phyloP scores from a whole-genome alignment of 192 early-diverging fungal species.

The Linnemannia elongata region DNA sequence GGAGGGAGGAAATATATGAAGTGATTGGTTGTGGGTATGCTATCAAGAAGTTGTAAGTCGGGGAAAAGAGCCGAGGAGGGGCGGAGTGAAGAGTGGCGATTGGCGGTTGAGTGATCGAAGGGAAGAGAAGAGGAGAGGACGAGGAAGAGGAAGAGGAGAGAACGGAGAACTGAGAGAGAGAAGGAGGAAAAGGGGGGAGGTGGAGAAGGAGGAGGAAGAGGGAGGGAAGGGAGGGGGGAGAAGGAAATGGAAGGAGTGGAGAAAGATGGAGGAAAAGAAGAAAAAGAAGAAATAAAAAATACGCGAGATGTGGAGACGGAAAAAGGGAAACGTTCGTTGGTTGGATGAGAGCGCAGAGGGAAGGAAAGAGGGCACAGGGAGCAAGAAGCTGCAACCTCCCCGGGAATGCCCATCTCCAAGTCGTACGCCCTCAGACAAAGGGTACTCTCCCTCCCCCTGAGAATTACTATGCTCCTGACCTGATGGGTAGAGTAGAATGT shows the following conservation, averaged over 20 bases:
- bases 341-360: not conserved
- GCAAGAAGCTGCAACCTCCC: not conserved
- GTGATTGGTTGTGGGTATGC: not conserved
- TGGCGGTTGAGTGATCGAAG: not conserved
- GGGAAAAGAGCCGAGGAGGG: not conserved
- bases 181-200: not conserved
- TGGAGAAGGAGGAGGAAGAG: not conserved
- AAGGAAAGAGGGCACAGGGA: not conserved
- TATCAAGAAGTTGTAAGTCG: not conserved
- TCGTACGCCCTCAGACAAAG: not conserved
- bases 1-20: slow-evolving; percentile 17
- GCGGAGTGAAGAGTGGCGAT: not conserved
- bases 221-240: not conserved
- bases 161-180: not conserved
- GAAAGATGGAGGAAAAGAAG: not conserved
- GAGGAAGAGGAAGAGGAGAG: slow-evolving; percentile 6
- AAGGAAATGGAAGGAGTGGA: not conserved
- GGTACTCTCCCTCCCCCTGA: not conserved
- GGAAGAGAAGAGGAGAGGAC: slow-evolving; percentile 2
- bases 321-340: not conserved
- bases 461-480: too few species aligned
- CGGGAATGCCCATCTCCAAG: not conserved
- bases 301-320: not conserved
- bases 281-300: not conserved
- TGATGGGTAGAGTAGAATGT: not conserved